Evolutionary conservation across 306 rosid species (phyloP).

Genomic region (Arachis hypogaea): DNA sequence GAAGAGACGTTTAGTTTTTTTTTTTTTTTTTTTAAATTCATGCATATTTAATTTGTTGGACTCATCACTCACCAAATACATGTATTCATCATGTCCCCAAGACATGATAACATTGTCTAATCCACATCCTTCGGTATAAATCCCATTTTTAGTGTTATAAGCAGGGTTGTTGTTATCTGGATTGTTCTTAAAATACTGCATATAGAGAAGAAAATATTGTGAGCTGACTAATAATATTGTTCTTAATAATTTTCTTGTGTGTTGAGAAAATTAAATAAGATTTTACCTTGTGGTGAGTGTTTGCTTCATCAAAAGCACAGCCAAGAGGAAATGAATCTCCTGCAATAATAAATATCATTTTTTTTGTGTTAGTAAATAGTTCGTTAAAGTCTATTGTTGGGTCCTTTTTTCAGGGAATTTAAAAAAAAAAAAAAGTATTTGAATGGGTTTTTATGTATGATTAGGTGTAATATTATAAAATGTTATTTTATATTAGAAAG

Average conservation of each 20-base stretch:
- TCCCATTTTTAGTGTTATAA: constrained; percentile 50
- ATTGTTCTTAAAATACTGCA: constrained; percentile 64
- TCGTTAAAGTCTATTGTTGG: neutral
- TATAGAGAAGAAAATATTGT: neutral
- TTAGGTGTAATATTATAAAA: no score
- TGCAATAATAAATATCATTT: constrained; percentile 23
- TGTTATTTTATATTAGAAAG: no score
- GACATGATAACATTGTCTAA: constrained; percentile 58
- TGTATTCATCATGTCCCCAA: constrained; percentile 79
- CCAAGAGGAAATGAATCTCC: constrained; percentile 83
- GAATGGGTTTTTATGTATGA: no score
- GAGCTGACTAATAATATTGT: no score
- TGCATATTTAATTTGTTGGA: neutral
- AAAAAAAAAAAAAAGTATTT: no score
- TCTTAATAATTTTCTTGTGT: neutral
- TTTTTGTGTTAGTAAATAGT: neutral
- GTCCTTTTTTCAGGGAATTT: no score
- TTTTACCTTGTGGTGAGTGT: constrained; percentile 59
- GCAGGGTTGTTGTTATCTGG: constrained; percentile 47
- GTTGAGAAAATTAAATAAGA: neutral
- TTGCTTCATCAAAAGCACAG: constrained; percentile 71
- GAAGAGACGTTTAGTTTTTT: neutral
- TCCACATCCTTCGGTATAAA: constrained; percentile 61
- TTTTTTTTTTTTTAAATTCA: neutral
- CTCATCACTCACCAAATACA: constrained; percentile 57